A percentile compares a stretch with the other conserved stretches of the same genome.
phyloP scores from a whole-genome alignment of 23 red algal species.

The Agarophyton chilense region DNA sequence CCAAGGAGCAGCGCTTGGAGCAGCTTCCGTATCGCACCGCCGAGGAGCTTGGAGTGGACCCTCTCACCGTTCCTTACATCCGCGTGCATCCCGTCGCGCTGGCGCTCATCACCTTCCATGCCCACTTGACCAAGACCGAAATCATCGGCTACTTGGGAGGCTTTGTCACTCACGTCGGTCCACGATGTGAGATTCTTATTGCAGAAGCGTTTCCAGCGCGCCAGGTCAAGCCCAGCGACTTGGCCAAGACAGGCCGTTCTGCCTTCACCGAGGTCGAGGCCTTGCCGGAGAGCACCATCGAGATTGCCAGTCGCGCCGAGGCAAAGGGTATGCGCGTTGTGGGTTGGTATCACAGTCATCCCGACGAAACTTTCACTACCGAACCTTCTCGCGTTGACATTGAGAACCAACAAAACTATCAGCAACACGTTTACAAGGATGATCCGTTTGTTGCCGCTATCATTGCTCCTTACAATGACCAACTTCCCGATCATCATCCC shows the following conservation, averaged over 20 bases:
- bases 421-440: conserved; percentile 53
- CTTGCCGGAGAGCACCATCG: conserved; percentile 75
- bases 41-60: conserved; percentile 31
- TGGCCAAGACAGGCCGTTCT: conserved; percentile 48
- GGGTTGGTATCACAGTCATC: conserved; percentile 90
- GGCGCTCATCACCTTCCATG: conserved; percentile 78
- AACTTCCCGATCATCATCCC: conserved; percentile 40
- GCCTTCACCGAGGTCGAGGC: conserved; percentile 77
- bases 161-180: not conserved
- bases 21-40: conserved; percentile 27
- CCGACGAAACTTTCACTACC: conserved; percentile 64
- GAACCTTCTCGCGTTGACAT: conserved; percentile 76
- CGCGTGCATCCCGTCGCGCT: conserved; percentile 67
- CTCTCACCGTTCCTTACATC: conserved; percentile 32
- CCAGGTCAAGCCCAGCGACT: conserved; percentile 18
- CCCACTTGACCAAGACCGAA: conserved; percentile 74
- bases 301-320: conserved; percentile 55
- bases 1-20: conserved; percentile 18
- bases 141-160: conserved; percentile 90
- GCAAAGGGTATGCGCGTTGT: conserved; percentile 67
- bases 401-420: conserved; percentile 78
- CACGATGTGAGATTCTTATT: not conserved
- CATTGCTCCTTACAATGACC: conserved; percentile 41
- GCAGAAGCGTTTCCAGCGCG: conserved; percentile 78
- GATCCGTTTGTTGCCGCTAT: conserved; percentile 56